Conservation (phyloP, 805 yeast species). For the Yarrowia divulgata region DNA sequence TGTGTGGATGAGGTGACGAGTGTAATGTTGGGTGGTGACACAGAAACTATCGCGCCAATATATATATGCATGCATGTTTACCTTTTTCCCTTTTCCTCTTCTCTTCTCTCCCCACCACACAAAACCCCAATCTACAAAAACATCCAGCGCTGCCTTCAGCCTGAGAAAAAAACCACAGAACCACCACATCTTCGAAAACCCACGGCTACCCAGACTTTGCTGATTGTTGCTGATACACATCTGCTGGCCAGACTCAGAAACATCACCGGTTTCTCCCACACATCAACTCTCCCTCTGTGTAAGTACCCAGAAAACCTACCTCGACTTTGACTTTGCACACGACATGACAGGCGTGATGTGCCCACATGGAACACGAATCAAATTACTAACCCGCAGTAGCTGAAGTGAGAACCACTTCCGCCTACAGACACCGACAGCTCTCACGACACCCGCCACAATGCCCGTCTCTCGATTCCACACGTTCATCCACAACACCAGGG, state of each 20-base stretch:
- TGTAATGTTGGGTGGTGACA: slow-evolving; percentile 17
- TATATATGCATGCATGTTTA: slow-evolving; percentile 37
- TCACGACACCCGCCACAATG: neutral
- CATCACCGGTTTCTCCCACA: neutral
- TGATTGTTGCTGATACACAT: neutral
- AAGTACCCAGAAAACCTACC: slow-evolving; percentile 13
- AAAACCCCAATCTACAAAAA: neutral
- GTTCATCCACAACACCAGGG: slow-evolving; percentile 18
- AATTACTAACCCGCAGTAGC: slow-evolving; percentile 25
- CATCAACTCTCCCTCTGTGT: slow-evolving; percentile 13
- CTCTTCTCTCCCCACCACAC: slow-evolving; percentile 10
- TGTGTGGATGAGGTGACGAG: slow-evolving; percentile 11
- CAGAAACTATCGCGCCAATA: slow-evolving; percentile 13
- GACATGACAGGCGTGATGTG: slow-evolving; percentile 27
- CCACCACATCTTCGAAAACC: slow-evolving; percentile 8
- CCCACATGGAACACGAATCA: neutral
- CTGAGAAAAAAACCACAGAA: slow-evolving; percentile 32
- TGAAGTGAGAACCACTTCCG: neutral
- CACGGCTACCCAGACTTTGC: neutral
- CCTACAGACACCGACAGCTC: slow-evolving; percentile 9
- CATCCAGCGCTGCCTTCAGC: slow-evolving; percentile 38
- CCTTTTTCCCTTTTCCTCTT: slow-evolving; percentile 30
- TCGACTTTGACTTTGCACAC: slow-evolving; percentile 26
- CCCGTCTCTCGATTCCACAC: slow-evolving; percentile 22
- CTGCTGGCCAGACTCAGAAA: slow-evolving; percentile 31